phyloP scores from a whole-genome alignment of 176 grass and related monocot species.

The Thalia dealbata region DNA sequence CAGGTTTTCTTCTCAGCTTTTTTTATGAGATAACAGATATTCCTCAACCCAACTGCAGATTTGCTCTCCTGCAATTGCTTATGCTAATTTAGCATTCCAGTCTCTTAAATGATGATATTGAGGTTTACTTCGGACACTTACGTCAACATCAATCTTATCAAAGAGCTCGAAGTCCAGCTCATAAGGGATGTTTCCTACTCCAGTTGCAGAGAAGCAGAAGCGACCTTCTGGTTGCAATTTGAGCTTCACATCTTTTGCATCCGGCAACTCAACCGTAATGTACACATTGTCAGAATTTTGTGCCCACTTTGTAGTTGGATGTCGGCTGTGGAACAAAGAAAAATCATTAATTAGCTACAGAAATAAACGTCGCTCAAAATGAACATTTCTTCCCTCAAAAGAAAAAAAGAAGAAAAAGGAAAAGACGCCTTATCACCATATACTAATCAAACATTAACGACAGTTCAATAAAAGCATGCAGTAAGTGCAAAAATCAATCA shows the following conservation, averaged over 20 bases:
- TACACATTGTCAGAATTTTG: slow-evolving; percentile 64
- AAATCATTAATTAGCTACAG: not conserved
- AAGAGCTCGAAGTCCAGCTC: slow-evolving; percentile 75
- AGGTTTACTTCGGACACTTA: slow-evolving; percentile 12
- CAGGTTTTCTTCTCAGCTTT: slow-evolving; percentile 77
- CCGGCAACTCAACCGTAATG: slow-evolving; percentile 64
- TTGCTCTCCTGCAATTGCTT: slow-evolving; percentile 57
- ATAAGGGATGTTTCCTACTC: slow-evolving; percentile 40
- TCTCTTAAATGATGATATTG: not conserved
- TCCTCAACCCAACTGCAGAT: slow-evolving; percentile 51
- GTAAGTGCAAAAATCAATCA: too few relatives aligned
- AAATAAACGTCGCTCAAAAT: not conserved
- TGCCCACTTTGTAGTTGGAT: slow-evolving; percentile 87
- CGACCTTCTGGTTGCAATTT: slow-evolving; percentile 65
- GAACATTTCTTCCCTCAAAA: not conserved
- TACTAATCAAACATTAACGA: too few relatives aligned
- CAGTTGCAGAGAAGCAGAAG: slow-evolving; percentile 60
- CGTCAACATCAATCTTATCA: slow-evolving; percentile 67
- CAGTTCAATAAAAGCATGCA: too few relatives aligned
- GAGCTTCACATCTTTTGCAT: slow-evolving; percentile 89
- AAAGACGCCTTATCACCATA: too few relatives aligned
- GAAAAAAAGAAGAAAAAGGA: too few relatives aligned
- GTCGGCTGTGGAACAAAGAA: slow-evolving; percentile 36
- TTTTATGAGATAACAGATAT: slow-evolving; percentile 71
- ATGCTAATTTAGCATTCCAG: not conserved